phyloP scores from a whole-genome alignment of 2,329 filamentous ascomycete species.

The Fusarium brachygibbosum region DNA sequence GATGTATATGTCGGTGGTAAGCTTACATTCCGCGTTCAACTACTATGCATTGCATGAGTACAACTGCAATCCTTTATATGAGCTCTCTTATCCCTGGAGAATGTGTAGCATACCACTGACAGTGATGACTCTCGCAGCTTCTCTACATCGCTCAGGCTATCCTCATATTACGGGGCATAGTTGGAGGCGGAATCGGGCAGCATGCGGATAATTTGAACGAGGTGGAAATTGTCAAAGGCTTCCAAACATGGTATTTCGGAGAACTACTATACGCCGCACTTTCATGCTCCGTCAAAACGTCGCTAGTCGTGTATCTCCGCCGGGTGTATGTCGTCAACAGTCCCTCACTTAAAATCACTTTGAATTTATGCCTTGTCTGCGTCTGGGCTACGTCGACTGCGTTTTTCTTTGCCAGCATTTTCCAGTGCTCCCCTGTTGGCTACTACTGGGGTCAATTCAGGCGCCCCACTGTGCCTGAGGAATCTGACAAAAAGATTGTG shows the following conservation, averaged over 20 bases:
- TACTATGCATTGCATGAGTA: background rate
- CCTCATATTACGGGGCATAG: background rate
- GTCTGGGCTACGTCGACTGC: background rate
- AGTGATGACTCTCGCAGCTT: background rate
- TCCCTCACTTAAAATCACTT: background rate
- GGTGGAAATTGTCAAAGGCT: background rate
- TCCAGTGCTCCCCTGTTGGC: conserved; percentile 3
- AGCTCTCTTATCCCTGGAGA: background rate
- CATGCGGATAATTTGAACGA: background rate
- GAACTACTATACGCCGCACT: background rate
- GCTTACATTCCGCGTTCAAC: background rate
- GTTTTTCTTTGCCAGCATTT: conserved; percentile 5
- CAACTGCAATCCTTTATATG: background rate
- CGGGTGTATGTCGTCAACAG: no score
- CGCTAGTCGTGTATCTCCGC: background rate
- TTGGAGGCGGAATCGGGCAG: no score
- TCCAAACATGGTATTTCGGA: conserved; percentile 1
- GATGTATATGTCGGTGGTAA: conserved; percentile 14
- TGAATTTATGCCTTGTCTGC: background rate
- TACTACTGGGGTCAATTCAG: conserved; percentile 2
- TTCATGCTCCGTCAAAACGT: background rate
- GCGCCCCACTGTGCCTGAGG: background rate
- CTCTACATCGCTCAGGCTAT: conserved; percentile 5
- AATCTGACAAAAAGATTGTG: background rate
- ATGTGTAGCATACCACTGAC: background rate